Evolutionary conservation across 345 rosid species (phyloP).

Genomic region (Salix koriyanagi): DNA sequence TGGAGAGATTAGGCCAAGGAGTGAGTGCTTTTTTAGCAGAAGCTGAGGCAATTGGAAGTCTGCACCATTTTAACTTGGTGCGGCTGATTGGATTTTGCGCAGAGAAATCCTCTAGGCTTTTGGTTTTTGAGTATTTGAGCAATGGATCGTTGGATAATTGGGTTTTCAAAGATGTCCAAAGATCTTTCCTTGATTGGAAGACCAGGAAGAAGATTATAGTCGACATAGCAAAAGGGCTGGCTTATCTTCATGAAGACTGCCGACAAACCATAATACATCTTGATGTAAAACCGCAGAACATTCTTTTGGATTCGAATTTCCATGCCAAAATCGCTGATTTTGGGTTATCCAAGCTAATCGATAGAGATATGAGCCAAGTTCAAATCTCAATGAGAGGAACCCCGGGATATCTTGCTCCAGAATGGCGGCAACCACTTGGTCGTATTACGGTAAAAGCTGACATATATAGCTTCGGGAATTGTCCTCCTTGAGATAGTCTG

Average conservation of each 20-base stretch:
- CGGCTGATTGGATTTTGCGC: slow-evolving; percentile 9
- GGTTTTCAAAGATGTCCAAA: background rate
- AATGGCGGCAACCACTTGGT: background rate
- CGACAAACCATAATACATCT: slow-evolving; percentile 4
- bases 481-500: slow-evolving; percentile 4
- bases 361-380: background rate
- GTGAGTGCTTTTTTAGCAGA: slow-evolving; percentile 59
- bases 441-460: slow-evolving; percentile 4
- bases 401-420: slow-evolving; percentile 15
- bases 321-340: slow-evolving; percentile 17
- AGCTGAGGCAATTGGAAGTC: slow-evolving; percentile 60
- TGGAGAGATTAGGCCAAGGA: slow-evolving; percentile 53
- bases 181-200: slow-evolving; percentile 2
- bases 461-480: slow-evolving; percentile 14
- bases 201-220: slow-evolving; percentile 5
- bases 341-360: slow-evolving; percentile 7
- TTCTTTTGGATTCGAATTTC: background rate
- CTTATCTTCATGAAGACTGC: slow-evolving; percentile 14
- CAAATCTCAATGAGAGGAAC: slow-evolving; percentile 13
- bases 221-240: background rate
- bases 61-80: slow-evolving; percentile 57
- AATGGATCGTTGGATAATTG: slow-evolving; percentile 16
- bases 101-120: slow-evolving; percentile 2
- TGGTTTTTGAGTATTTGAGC: slow-evolving; percentile 15
- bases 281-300: slow-evolving; percentile 14